phyloP scores from a whole-genome alignment of 2,329 filamentous ascomycete species.

The Monosporascus ibericus region DNA sequence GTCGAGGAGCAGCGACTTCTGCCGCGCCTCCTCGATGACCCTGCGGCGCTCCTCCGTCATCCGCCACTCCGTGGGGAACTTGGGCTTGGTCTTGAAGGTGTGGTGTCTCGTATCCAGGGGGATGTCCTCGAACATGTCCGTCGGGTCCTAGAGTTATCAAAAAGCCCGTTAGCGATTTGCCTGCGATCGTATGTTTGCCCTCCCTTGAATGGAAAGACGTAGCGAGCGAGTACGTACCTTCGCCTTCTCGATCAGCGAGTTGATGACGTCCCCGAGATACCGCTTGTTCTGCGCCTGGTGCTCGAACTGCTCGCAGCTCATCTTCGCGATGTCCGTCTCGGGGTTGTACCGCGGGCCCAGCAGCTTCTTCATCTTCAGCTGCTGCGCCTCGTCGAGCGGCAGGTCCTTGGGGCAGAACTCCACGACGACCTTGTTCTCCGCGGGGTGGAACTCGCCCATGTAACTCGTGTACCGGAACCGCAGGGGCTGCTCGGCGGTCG shows the following conservation, averaged over 20 bases:
- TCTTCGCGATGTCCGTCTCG: conserved; percentile 71
- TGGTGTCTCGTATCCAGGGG: conserved; percentile 87
- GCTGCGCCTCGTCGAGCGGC: conserved; percentile 60
- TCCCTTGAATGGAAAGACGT: neutral
- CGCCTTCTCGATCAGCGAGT: conserved; percentile 67
- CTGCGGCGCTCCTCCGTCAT: conserved; percentile 64
- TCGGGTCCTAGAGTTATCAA: conserved; percentile 46
- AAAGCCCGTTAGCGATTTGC: neutral
- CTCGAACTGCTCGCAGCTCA: conserved; percentile 84
- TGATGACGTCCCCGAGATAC: conserved; percentile 76
- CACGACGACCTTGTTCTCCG: conserved; percentile 88
- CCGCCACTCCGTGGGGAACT: conserved; percentile 79
- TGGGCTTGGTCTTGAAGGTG: conserved; percentile 57
- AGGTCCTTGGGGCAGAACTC: conserved; percentile 77
- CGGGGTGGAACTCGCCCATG: conserved; percentile 88
- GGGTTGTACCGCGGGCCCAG: conserved; percentile 84
- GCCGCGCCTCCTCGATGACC: conserved; percentile 58
- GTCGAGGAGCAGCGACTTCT: conserved; percentile 47
- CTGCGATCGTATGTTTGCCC: neutral
- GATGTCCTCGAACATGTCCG: conserved; percentile 80
- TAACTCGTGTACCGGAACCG: conserved; percentile 97
- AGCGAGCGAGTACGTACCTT: conserved; percentile 39
- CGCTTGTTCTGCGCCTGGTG: conserved; percentile 94
- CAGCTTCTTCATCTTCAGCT: conserved; percentile 80
- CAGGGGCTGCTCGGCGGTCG: conserved; percentile 62